Conservation (phyloP, 169 alveolate genomes). For the Plasmodium vinckei region DNA sequence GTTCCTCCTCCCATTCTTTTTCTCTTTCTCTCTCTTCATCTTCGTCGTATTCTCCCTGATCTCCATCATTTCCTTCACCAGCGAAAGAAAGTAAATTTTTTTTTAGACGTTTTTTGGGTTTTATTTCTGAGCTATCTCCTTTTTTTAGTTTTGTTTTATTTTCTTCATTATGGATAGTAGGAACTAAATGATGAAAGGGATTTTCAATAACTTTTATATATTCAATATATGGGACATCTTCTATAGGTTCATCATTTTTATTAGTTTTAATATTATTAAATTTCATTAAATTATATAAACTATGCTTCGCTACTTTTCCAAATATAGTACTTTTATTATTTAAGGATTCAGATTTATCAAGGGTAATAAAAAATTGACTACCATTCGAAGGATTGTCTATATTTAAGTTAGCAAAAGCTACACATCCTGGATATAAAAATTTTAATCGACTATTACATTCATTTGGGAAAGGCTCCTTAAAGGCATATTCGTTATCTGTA, state of each 20-base stretch:
- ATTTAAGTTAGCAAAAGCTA: slow-evolving; percentile 41
- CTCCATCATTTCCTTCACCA: not conserved
- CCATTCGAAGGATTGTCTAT: slow-evolving; percentile 79
- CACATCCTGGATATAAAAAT: slow-evolving; percentile 84
- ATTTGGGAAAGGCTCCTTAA: slow-evolving; percentile 95
- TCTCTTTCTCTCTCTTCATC: not conserved
- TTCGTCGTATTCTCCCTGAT: not conserved
- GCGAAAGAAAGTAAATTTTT: slow-evolving; percentile 78
- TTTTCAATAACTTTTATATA: slow-evolving; percentile 79
- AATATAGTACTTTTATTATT: slow-evolving; percentile 93
- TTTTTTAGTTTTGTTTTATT: not conserved
- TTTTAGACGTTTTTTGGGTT: slow-evolving; percentile 22
- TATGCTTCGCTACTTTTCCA: slow-evolving; percentile 91
- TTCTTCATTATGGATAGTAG: slow-evolving; percentile 41
- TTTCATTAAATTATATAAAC: slow-evolving; percentile 83
- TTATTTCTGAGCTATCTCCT: not conserved
- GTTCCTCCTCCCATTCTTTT: not conserved
- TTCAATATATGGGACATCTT: slow-evolving; percentile 46
- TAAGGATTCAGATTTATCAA: slow-evolving; percentile 90
- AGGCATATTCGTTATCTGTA: slow-evolving; percentile 93
- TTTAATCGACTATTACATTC: slow-evolving; percentile 92
- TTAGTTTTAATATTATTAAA: slow-evolving; percentile 78
- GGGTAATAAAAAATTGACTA: slow-evolving; percentile 93
- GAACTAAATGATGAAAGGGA: slow-evolving; percentile 84
- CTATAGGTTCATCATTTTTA: slow-evolving; percentile 80